Evolutionary conservation across 2,329 filamentous ascomycete species (phyloP).

Genomic region (Trichoderma aggressivum): DNA sequence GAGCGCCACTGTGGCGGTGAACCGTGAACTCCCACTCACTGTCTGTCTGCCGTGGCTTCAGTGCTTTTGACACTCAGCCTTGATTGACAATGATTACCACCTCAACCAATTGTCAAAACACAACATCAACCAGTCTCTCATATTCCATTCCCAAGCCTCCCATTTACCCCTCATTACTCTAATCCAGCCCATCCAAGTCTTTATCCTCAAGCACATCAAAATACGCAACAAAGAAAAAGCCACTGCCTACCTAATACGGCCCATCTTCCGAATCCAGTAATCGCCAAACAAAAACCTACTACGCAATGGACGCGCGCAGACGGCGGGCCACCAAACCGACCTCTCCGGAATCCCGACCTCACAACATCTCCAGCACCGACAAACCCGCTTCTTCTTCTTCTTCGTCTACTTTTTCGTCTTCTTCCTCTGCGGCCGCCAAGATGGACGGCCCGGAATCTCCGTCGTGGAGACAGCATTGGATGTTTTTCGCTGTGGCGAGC

Average conservation of each 20-base stretch:
- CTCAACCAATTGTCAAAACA: neutral
- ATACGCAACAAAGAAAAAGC: neutral
- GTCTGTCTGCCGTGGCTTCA: neutral
- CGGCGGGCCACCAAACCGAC: conserved; percentile 10
- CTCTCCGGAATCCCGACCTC: conserved; percentile 4
- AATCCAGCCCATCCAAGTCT: neutral
- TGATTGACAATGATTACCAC: neutral
- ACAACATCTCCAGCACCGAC: neutral
- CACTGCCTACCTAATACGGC: neutral
- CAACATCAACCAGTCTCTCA: neutral
- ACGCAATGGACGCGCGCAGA: conserved; percentile 13
- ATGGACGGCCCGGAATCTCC: neutral
- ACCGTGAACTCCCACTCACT: neutral
- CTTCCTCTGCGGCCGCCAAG: neutral
- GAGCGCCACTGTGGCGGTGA: conserved; percentile 17
- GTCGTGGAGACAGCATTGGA: conserved; percentile 42
- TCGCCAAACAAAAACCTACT: neutral
- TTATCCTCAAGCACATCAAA: neutral
- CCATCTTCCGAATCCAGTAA: neutral
- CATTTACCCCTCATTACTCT: neutral
- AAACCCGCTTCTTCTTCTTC: neutral
- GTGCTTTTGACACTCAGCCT: neutral
- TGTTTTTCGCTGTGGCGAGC: conserved; percentile 68
- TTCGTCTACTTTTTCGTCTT: neutral
- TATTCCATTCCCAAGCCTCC: neutral